phyloP scores from a whole-genome alignment of 768 basidiomycete genomes.

The Podaxis sp. region DNA sequence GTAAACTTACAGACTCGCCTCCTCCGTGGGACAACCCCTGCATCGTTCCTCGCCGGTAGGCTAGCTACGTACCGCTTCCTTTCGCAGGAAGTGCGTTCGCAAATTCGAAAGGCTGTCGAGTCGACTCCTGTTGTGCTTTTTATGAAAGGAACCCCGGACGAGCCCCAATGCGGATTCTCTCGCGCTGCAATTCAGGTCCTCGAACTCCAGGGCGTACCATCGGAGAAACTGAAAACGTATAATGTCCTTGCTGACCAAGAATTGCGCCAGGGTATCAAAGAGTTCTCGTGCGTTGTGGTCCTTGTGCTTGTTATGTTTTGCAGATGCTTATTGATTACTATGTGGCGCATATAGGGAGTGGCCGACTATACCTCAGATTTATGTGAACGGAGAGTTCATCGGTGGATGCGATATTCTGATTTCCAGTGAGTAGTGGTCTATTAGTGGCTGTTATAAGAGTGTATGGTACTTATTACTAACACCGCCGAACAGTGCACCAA shows the following conservation, averaged over 20 bases:
- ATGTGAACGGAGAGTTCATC: conserved; percentile 92
- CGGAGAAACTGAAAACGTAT: conserved; percentile 83
- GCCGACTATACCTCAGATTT: conserved; percentile 97
- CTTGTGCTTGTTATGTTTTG: background rate
- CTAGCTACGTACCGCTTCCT: conserved; percentile 47
- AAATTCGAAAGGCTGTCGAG: conserved; percentile 73
- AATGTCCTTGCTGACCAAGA: conserved; percentile 88
- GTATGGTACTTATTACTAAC: conserved; percentile 4
- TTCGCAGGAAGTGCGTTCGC: conserved; percentile 57
- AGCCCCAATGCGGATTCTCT: conserved; percentile 94
- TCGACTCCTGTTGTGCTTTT: conserved; percentile 87
- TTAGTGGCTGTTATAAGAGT: conserved; percentile 1
- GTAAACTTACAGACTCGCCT: conserved; percentile 19
- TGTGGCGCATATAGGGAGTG: conserved; percentile 65
- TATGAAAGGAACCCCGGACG: conserved; percentile 93
- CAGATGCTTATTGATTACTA: background rate
- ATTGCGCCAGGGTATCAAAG: conserved; percentile 85
- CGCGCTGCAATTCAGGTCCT: conserved; percentile 91
- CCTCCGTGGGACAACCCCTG: conserved; percentile 30
- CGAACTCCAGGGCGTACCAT: conserved; percentile 77
- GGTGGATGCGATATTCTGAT: conserved; percentile 96
- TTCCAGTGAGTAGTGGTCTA: conserved; percentile 60
- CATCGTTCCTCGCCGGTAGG: conserved; percentile 25
- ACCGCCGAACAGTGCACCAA: conserved; percentile 77
- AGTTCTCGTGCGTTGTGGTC: conserved; percentile 81